Percentiles rank a stretch among this genome's conserved stretches.
These are phyloP conservation scores for Flaveria trinervia DNA, from an alignment of 129 eudicot species.

Conservation along the genomic window DNA sequence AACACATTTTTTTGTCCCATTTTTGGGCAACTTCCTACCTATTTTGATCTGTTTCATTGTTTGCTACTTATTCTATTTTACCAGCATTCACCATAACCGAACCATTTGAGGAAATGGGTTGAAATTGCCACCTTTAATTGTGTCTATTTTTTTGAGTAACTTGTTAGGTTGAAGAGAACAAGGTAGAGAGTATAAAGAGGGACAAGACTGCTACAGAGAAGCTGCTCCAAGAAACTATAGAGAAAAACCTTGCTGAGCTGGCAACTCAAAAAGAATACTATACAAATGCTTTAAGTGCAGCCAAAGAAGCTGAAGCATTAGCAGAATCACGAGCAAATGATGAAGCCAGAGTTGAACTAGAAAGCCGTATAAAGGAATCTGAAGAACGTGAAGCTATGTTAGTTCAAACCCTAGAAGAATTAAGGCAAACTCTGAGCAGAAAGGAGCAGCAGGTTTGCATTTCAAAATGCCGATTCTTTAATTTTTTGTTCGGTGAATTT, in stretches of 20 bases:
- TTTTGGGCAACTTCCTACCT: not conserved
- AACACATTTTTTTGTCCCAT: not conserved
- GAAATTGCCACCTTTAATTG: not conserved
- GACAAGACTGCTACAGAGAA: conserved; percentile 90
- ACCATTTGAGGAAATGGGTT: not conserved
- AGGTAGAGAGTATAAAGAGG: conserved; percentile 80
- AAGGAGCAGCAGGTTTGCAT: conserved; percentile 89
- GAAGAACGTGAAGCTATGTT: conserved; percentile 89
- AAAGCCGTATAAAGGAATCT: conserved; percentile 76
- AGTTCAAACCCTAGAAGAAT: conserved; percentile 87
- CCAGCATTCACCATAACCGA: not conserved
- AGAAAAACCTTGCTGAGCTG: conserved; percentile 83
- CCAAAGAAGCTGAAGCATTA: conserved; percentile 94
- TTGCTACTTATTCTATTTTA: too few species aligned
- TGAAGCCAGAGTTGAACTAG: conserved; percentile 88
- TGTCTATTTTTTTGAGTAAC: conserved; percentile 15
- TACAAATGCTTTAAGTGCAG: conserved; percentile 72
- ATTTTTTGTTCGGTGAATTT: not conserved
- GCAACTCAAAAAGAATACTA: conserved; percentile 84
- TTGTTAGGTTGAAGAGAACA: conserved; percentile 86
- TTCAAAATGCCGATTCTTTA: conserved; percentile 3
- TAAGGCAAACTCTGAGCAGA: conserved; percentile 90
- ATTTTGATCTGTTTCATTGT: not conserved
- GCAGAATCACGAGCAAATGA: conserved; percentile 90
- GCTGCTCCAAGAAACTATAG: conserved; percentile 93